A percentile compares a stretch with the other conserved stretches of the same genome.
Conservation (phyloP, 257 asterid species). For the Nicotiana obtusifolia region DNA sequence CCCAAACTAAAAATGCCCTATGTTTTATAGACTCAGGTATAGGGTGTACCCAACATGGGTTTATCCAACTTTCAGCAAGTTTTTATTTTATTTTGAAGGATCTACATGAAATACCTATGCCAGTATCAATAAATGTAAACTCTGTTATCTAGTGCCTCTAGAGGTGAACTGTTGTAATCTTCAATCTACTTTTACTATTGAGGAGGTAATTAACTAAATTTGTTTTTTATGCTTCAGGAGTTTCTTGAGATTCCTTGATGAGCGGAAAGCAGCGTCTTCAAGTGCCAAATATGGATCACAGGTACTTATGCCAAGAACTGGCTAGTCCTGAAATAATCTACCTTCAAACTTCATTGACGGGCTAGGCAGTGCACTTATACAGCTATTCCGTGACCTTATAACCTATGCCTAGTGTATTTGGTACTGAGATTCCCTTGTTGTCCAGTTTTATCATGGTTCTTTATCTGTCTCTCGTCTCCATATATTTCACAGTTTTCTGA, state of each 20-base stretch:
- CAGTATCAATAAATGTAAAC: neutral
- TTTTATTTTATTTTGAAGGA: neutral
- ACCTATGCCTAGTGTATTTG: neutral
- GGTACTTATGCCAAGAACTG: slow-evolving; percentile 30
- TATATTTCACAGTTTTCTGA: slow-evolving; percentile 56
- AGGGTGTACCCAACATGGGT: neutral
- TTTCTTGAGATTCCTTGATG: slow-evolving; percentile 85
- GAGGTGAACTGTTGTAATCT: neutral
- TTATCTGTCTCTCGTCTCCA: neutral
- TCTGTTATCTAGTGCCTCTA: neutral
- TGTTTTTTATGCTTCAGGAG: slow-evolving; percentile 46
- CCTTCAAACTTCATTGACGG: neutral
- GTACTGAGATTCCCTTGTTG: neutral
- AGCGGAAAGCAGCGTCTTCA: slow-evolving; percentile 46
- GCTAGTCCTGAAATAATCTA: neutral
- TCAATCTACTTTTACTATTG: neutral
- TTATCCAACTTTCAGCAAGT: neutral
- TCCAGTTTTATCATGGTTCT: neutral
- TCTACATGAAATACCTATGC: neutral
- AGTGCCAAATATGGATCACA: slow-evolving; percentile 78
- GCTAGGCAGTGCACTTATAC: neutral
- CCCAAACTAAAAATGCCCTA: neutral
- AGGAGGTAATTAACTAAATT: slow-evolving; percentile 8
- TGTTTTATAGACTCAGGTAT: neutral
- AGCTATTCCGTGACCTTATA: neutral